A percentile compares a stretch with the other conserved stretches of the same genome.
Conservation (phyloP, 495 filamentous ascomycete genomes). For the Aspergillus olivimuriae region DNA sequence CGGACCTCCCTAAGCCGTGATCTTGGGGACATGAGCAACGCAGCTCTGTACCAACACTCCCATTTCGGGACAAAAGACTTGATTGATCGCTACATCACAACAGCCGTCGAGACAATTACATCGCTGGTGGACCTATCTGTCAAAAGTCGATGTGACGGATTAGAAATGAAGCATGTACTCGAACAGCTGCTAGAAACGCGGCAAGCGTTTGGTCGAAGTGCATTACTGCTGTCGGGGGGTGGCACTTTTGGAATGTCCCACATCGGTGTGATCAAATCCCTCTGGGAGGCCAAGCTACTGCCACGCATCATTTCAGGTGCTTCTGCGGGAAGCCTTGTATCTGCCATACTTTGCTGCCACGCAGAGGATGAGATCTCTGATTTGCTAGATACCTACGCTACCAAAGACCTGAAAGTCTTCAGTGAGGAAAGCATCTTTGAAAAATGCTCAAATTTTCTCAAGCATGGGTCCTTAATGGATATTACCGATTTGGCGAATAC, state of each 20-base stretch:
- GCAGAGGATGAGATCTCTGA: conserved; percentile 79
- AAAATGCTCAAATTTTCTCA: conserved; percentile 69
- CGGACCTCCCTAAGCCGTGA: conserved; percentile 76
- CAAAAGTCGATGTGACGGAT: conserved; percentile 43
- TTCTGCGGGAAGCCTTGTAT: conserved; percentile 92
- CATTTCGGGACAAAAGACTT: conserved; percentile 81
- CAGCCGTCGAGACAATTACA: conserved; percentile 64
- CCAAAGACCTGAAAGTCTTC: conserved; percentile 82
- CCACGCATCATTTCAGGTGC: conserved; percentile 91
- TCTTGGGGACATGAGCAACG: conserved; percentile 79
- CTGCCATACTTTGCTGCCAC: conserved; percentile 74
- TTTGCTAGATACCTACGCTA: conserved; percentile 64
- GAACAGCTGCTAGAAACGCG: conserved; percentile 70
- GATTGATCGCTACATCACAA: conserved; percentile 80
- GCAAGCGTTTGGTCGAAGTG: conserved; percentile 85
- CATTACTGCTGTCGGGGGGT: conserved; percentile 80
- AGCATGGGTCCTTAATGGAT: conserved; percentile 76
- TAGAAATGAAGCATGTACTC: conserved; percentile 61
- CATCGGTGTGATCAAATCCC: conserved; percentile 84
- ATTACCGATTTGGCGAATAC: conserved; percentile 72
- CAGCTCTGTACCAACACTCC: conserved; percentile 74
- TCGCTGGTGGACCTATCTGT: conserved; percentile 60
- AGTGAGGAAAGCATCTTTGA: conserved; percentile 63
- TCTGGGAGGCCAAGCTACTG: conserved; percentile 68
- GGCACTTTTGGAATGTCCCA: conserved; percentile 96